Percentiles rank a stretch among this genome's conserved stretches.
phyloP scores from a whole-genome alignment of 2,329 filamentous ascomycete species.

The Pseudonectria foliicola region DNA sequence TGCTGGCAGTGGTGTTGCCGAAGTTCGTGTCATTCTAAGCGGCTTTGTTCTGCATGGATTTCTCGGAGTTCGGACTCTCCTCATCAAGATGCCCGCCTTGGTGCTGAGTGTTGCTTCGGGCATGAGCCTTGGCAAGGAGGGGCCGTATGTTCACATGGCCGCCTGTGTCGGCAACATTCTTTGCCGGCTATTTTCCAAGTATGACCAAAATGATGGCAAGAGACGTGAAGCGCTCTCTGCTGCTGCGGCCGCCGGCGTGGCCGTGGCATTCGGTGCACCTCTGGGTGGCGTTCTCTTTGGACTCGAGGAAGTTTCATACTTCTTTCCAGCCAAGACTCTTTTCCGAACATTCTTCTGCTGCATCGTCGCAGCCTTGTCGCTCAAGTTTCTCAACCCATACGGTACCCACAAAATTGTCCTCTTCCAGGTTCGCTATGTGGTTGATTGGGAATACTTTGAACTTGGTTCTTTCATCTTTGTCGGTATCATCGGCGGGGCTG shows the following conservation, averaged over 20 bases:
- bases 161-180: conserved; percentile 93
- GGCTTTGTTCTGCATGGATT: conserved; percentile 97
- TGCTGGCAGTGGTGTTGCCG: conserved; percentile 90
- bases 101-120: conserved; percentile 88
- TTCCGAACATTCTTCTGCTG: conserved; percentile 98
- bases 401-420: conserved; percentile 94
- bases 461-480: conserved; percentile 78
- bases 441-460: conserved; percentile 93
- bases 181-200: conserved; percentile 90
- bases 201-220: conserved; percentile 90
- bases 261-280: conserved; percentile 89
- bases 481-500: conserved; percentile 74
- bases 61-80: conserved; percentile 76
- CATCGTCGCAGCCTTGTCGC: conserved; percentile 80
- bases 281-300: conserved; percentile 84
- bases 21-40: conserved; percentile 96
- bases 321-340: conserved; percentile 94
- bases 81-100: conserved; percentile 77
- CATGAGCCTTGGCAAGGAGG: conserved; percentile 87
- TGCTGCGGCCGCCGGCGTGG: conserved; percentile 83
- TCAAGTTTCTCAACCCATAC: conserved; percentile 95
- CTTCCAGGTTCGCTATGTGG: conserved; percentile 85
- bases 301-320: conserved; percentile 92
- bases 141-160: conserved; percentile 95
- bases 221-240: conserved; percentile 89